phyloP scores from a whole-genome alignment of 140 eudicot genomes.

The Bidens hawaiensis region DNA sequence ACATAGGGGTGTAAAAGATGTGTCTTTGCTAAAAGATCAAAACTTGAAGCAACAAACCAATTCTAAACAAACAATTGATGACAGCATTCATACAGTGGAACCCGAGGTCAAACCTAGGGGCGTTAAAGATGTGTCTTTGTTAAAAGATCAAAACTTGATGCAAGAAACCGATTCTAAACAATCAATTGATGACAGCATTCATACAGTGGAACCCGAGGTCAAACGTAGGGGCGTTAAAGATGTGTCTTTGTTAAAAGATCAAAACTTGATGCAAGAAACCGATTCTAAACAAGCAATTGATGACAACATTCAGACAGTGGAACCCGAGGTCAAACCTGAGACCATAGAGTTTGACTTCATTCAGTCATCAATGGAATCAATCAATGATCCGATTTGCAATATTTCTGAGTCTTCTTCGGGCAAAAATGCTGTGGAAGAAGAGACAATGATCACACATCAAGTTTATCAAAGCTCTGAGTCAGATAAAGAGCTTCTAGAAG shows the following conservation, averaged over 20 bases:
- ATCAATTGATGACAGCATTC: too few species aligned
- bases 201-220: too few species aligned
- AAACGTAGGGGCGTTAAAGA: too few species aligned
- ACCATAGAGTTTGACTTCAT: conserved; percentile 12
- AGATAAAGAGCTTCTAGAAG: conserved; percentile 8
- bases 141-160: conserved; percentile 37
- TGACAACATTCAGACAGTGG: conserved; percentile 36
- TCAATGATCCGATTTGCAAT: neutral
- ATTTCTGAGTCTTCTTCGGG: conserved; percentile 6
- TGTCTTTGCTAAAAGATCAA: conserved; percentile 42
- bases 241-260: conserved; percentile 42
- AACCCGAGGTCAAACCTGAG: conserved; percentile 14
- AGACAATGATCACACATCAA: neutral
- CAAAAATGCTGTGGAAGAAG: conserved; percentile 9
- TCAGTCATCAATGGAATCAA: conserved; percentile 14
- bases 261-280: conserved; percentile 23
- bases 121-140: conserved; percentile 34
- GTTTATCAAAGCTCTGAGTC: conserved; percentile 3
- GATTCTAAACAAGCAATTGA: conserved; percentile 12
- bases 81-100: conserved; percentile 36
- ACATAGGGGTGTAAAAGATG: conserved; percentile 18
- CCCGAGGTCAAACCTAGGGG: conserved; percentile 13
- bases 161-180: conserved; percentile 19
- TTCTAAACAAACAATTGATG: conserved; percentile 15
- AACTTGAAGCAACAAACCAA: conserved; percentile 21